Evolutionary conservation across 2,329 filamentous ascomycete genomes (phyloP), one percentile per base, ranked within the genome.

Genomic region (Phoma herbarum): DNA sequence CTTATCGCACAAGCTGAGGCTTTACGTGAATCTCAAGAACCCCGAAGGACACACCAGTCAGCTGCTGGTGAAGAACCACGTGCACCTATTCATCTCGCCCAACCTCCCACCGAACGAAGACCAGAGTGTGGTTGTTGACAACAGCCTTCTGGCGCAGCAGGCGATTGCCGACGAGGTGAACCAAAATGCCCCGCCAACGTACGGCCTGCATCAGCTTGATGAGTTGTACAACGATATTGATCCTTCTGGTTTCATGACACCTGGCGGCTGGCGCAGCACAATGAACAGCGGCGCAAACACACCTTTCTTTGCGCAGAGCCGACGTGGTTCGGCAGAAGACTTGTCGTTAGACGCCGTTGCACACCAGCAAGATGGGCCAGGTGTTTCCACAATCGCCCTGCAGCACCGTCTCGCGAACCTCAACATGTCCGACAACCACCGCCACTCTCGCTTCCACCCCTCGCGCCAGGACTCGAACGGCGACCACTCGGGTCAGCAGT

Each of bases 1-100:
- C 77, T 86, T 98, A 51, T 86, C 92, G 55, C 95, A 99, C 78
- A 96, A 96, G 79, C 85, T 98, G 66, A 94, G 94, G 80, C 85
- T 98, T 71, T 92, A 92, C 48, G 89, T 98, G 60, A 92, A 94
- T 45, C 85, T 99, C 37, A 90, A 93, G 77, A 98, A 99, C 69
- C 94, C 95, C 0, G 95, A 99, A 74, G 94, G 93, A 0, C 95
- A 98, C 73, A 85, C 93, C 54, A 97, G 93, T 55, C 94, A 98
- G 88, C 86, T 97, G 51, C 90, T 94, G 51, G 94, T 94, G 45
- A 95, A 93, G 41, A 86, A 98, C 29, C 93, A 95, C 1, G 86
- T 98, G 16, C 92, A 92, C 53, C 89, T 99, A 37, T 97, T 97
- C 79, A 97, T 98, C 66, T 99, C 95, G 5, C 94, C 95, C 0